These are phyloP conservation scores for Vigna mungo DNA, from an alignment of 306 rosid genomes.

Conservation along the genomic window DNA sequence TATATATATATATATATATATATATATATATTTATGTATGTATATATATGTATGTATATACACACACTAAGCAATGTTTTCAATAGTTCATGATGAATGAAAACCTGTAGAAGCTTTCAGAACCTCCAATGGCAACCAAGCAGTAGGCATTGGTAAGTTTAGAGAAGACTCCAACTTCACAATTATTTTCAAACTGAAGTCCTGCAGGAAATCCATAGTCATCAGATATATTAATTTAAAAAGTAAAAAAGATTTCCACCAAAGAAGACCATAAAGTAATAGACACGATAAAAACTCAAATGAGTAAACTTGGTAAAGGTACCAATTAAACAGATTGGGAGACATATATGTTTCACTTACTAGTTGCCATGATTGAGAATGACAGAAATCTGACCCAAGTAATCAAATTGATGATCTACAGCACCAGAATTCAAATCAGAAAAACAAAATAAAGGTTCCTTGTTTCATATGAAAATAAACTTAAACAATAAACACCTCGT, in stretches of 20 bases:
- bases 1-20: not conserved
- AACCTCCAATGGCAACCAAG: slow-evolving; percentile 97
- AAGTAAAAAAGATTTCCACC: not conserved
- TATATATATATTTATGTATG: too few species aligned
- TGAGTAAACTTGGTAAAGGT: not conserved
- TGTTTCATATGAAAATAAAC: slow-evolving; percentile 4
- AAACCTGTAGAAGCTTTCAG: slow-evolving; percentile 91
- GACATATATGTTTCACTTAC: slow-evolving; percentile 48
- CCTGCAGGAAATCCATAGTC: slow-evolving; percentile 53
- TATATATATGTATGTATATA: too few species aligned
- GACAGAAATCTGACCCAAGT: slow-evolving; percentile 38
- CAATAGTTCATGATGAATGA: slow-evolving; percentile 5
- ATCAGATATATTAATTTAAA: slow-evolving; percentile 29
- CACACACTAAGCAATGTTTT: not conserved
- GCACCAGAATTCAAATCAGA: slow-evolving; percentile 24
- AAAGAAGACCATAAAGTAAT: slow-evolving; percentile 4
- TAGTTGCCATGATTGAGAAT: slow-evolving; percentile 57
- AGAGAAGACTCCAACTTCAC: slow-evolving; percentile 94
- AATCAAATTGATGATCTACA: slow-evolving; percentile 41
- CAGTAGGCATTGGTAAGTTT: slow-evolving; percentile 95
- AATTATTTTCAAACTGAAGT: slow-evolving; percentile 88
- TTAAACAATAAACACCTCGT: not conserved
- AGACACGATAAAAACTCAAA: slow-evolving; percentile 14
- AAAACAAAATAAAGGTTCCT: slow-evolving; percentile 21
- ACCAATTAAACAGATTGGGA: slow-evolving; percentile 22